Evolutionary conservation across 2,329 filamentous ascomycete genomes (phyloP), one percentile per base, ranked within the genome.

Genomic region (Phyllosticta citribraziliensis): DNA sequence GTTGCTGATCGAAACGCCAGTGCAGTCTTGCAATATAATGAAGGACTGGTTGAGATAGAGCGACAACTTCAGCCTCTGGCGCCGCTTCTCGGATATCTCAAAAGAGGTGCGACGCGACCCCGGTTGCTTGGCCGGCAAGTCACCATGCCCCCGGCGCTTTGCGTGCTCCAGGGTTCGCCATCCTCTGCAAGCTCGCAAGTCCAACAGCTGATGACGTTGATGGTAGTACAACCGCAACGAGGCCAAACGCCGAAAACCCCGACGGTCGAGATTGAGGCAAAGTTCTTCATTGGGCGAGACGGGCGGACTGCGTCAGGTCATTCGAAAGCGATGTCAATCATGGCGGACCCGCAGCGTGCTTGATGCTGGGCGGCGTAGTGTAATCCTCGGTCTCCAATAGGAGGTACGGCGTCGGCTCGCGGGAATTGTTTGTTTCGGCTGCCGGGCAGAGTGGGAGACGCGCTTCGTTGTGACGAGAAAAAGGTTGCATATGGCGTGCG

Each of bases 111-210:
- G 22, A 22, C 35, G 40, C 50, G 27, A 9, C 52, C 40, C 25
- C 22, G 33, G 40, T 30, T 40, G 58, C 17, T 53, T n/a, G 53
- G n/a, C 52, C 35, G 58, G 58, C 58, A 54, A 52, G 52, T 24
- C 58, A 60, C 58, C 52, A 60, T 56, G 58, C 17, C 30, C 9
- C 58, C 40, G 35, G n/a, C 53, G 24, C 47, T 55, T 60, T 60
- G 58, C 58, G 58, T 60, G 58, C 58, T 60, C 55, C 20, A 59
- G 22, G 52, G 14, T n/a, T 54, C 56, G 20, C 14, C 20, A 51
- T 40, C 14, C 27, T 57, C 52, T 50, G 52, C 58, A 40, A 47
- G 40, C 40, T 47, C 40, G 40, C 40, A 47, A 47, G 14, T 47
- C 40, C 14, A 47, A n/a, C 40, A n/a, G 6, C 40, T 47, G 6